phyloP scores from a whole-genome alignment of 345 rosid species.

The Citrus medica region DNA sequence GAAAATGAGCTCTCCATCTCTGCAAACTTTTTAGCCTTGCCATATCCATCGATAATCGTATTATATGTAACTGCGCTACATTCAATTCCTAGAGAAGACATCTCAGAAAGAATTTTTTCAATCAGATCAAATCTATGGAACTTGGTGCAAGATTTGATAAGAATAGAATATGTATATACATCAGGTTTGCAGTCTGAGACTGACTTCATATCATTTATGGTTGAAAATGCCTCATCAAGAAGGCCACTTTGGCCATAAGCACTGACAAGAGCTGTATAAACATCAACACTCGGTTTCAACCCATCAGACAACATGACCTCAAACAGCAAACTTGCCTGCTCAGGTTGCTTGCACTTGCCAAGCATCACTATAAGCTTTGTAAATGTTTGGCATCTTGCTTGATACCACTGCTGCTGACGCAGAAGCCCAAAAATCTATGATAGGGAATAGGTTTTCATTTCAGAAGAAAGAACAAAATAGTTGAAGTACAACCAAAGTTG shows the following conservation, averaged over 20 bases:
- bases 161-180: conserved; percentile 64
- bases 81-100: conserved; percentile 68
- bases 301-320: conserved; percentile 71
- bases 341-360: conserved; percentile 37
- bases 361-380: conserved; percentile 61
- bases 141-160: conserved; percentile 55
- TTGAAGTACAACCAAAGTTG: neutral
- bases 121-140: conserved; percentile 51
- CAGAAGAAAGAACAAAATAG: neutral
- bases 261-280: conserved; percentile 68
- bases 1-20: conserved; percentile 63
- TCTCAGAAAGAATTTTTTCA: conserved; percentile 49
- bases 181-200: conserved; percentile 70
- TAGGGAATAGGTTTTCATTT: neutral
- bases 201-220: conserved; percentile 70
- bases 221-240: conserved; percentile 51
- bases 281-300: conserved; percentile 67
- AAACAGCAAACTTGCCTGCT: conserved; percentile 65
- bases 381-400: conserved; percentile 68
- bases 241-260: conserved; percentile 70
- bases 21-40: conserved; percentile 68
- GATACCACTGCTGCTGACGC: conserved; percentile 80
- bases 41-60: conserved; percentile 76
- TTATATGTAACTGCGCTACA: conserved; percentile 65
- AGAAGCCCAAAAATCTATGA: conserved; percentile 72